Conservation (phyloP, 768 basidiomycete species). For the Pholiota microspora region DNA sequence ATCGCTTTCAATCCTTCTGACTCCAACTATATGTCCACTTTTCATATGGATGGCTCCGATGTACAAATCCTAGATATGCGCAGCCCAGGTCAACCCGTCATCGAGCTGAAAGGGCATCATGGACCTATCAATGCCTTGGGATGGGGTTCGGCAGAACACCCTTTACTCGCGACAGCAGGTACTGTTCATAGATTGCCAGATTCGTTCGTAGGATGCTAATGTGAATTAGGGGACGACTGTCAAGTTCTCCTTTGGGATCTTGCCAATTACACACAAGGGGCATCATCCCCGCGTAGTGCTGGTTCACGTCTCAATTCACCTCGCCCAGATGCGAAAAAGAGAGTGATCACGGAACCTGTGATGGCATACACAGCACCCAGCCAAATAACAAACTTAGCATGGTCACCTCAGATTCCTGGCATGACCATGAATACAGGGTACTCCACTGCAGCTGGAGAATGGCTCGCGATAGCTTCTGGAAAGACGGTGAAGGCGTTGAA, state of each 20-base stretch:
- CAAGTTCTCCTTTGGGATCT: slow-evolving; percentile 96
- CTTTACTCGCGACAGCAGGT: slow-evolving; percentile 88
- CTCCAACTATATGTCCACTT: slow-evolving; percentile 95
- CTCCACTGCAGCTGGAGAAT: slow-evolving; percentile 76
- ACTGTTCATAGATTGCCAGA: slow-evolving; percentile 19
- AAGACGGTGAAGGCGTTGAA: slow-evolving; percentile 81
- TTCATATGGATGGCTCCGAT: slow-evolving; percentile 89
- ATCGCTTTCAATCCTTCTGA: slow-evolving; percentile 90
- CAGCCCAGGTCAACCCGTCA: slow-evolving; percentile 91
- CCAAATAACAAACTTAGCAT: slow-evolving; percentile 83
- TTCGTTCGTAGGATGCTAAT: background rate
- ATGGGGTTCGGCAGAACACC: slow-evolving; percentile 85
- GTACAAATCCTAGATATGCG: slow-evolving; percentile 97
- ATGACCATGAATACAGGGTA: slow-evolving; percentile 75
- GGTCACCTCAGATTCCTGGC: slow-evolving; percentile 83
- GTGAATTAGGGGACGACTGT: slow-evolving; percentile 77
- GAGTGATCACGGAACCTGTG: slow-evolving; percentile 68
- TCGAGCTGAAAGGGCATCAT: slow-evolving; percentile 84
- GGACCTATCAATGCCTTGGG: slow-evolving; percentile 83
- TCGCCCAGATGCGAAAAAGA: slow-evolving; percentile 77
- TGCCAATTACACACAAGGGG: slow-evolving; percentile 55
- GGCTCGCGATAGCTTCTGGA: slow-evolving; percentile 83
- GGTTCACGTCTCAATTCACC: slow-evolving; percentile 78
- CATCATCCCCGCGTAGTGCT: slow-evolving; percentile 67
- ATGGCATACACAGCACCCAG: slow-evolving; percentile 80